These are phyloP conservation scores for Salix brachista DNA, from an alignment of 345 rosid genomes.

Conservation along the genomic window DNA sequence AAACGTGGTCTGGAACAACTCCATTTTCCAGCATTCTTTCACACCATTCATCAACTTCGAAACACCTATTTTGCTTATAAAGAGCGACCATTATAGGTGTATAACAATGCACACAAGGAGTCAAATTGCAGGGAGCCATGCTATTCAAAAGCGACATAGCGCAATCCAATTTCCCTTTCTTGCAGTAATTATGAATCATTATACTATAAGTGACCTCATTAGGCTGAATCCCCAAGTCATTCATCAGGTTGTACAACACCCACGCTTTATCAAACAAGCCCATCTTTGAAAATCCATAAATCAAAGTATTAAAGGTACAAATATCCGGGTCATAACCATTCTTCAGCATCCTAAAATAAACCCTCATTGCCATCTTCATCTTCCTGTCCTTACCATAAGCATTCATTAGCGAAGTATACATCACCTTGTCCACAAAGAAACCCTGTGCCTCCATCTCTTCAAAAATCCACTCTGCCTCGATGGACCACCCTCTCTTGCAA, in stretches of 20 bases:
- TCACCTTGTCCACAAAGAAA: slow-evolving; percentile 45
- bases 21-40: slow-evolving; percentile 43
- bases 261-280: slow-evolving; percentile 50
- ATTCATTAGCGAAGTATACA: slow-evolving; percentile 55
- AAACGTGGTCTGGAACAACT: slow-evolving; percentile 59
- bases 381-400: slow-evolving; percentile 46
- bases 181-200: slow-evolving; percentile 56
- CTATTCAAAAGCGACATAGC: slow-evolving; percentile 42
- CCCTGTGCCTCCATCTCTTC: slow-evolving; percentile 53
- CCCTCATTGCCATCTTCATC: slow-evolving; percentile 58
- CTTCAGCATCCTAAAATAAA: slow-evolving; percentile 61
- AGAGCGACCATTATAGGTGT: slow-evolving; percentile 51
- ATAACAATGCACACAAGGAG: slow-evolving; percentile 45
- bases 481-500: slow-evolving; percentile 44
- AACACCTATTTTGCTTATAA: slow-evolving; percentile 40
- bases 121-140: slow-evolving; percentile 30
- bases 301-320: slow-evolving; percentile 55
- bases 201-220: slow-evolving; percentile 45
- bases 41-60: slow-evolving; percentile 41
- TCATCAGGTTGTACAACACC: slow-evolving; percentile 40
- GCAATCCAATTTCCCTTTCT: slow-evolving; percentile 46
- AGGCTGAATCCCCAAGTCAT: slow-evolving; percentile 31
- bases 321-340: slow-evolving; percentile 46
- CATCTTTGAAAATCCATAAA: slow-evolving; percentile 49
- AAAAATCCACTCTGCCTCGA: slow-evolving; percentile 50